A percentile compares a stretch with the other conserved stretches of the same genome.
Conservation (phyloP, 495 filamentous ascomycete genomes). For the Penicillium pancosmium region DNA sequence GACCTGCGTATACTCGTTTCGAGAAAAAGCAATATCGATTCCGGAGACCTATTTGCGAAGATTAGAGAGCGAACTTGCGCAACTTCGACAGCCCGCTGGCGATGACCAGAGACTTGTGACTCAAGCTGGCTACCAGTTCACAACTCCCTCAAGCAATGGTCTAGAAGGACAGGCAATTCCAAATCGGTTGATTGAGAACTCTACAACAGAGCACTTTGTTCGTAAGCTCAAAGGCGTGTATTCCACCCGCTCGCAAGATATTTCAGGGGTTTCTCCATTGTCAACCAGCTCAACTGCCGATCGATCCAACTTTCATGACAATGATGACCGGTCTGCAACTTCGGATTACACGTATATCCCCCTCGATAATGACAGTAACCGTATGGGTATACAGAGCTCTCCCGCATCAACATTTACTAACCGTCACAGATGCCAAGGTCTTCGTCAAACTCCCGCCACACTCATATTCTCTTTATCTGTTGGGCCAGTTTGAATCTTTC, state of each 20-base stretch:
- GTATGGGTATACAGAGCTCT: not conserved
- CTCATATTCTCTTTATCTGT: conserved; percentile 1
- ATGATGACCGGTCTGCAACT: not conserved
- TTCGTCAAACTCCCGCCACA: conserved; percentile 6
- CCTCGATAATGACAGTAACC: not conserved
- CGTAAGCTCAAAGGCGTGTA: conserved; percentile 4
- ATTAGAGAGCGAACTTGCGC: not conserved
- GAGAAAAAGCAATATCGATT: not conserved
- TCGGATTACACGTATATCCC: not conserved
- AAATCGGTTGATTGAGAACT: conserved; percentile 1
- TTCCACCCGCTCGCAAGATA: not conserved
- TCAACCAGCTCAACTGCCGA: not conserved
- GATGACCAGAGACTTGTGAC: not conserved
- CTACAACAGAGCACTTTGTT: conserved; percentile 4
- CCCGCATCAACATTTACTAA: not conserved
- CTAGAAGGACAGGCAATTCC: not conserved
- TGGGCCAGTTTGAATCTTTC: conserved; percentile 9
- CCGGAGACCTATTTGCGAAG: conserved; percentile 4
- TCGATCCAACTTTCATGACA: not conserved
- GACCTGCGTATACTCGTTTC: not conserved
- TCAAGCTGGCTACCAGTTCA: not conserved
- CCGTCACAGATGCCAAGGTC: not conserved
- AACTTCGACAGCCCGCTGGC: not conserved
- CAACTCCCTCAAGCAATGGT: not conserved
- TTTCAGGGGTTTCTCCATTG: not conserved